Evolutionary conservation across 805 yeast genomes (phyloP), one percentile per base, ranked within the genome.

Genomic region (Monosporozyma servazzii): DNA sequence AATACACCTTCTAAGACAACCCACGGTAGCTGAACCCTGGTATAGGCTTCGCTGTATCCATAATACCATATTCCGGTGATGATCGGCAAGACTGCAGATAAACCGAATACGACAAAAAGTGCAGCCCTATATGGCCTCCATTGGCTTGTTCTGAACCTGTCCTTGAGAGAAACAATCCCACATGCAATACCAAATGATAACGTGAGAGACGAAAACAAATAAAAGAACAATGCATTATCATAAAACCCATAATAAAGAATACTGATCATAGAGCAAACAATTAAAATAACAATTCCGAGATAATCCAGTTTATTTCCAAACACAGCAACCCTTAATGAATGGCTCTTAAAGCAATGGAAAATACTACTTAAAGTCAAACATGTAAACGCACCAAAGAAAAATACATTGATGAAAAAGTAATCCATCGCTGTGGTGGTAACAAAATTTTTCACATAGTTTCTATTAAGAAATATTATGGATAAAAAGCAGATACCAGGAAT

Each of bases 71-170:
- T 54, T 0, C 90, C 89, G 11, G 71, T 72, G 0, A 78, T 49
- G 1, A 89, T 75, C 0, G 96, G 96, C 4, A 88, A 66, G 0
- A 78, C 73, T 0, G 93, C 91, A 1, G 88, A 80, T 20, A 88
- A 71, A 0, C 96, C 96, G 69, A 90, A 89, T 2, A 76, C 58
- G 8, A 89, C 82, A 67, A 89, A 89, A 79, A 89, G 79, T 0
- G 75, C 56, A 0, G 96, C 91, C 49, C 97, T 72, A 51, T 78
- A 77, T 1, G 90, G 81, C 37, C 96, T 76, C 82, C 87, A 88
- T 30, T 72, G 75, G 5, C 84, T 77, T 4, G 83, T 67, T n/a
- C 88, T 73, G 62, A 90, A 89, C 53, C 73, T 75, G 5, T 83
- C 81, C 51, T 78, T 74, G 53, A 88, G 68, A 0, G 93, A 84